These are phyloP conservation scores for Scutellaria barbata DNA, from an alignment of 257 asterid genomes.

Conservation along the genomic window DNA sequence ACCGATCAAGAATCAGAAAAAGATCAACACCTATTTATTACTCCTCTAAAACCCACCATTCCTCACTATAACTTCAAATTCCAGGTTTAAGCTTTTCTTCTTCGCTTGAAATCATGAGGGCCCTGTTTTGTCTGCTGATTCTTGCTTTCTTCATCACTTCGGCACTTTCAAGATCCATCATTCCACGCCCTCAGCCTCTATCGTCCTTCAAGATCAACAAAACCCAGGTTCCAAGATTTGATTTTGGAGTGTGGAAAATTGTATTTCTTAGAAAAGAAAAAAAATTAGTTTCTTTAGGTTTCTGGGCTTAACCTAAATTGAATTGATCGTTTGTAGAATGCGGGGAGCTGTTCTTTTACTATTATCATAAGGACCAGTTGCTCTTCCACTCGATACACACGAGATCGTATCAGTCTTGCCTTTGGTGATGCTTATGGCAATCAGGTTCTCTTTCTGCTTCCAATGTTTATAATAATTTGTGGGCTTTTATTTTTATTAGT, in stretches of 20 bases:
- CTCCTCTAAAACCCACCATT: background rate
- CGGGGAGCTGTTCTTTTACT: slow-evolving; percentile 61
- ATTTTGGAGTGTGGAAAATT: background rate
- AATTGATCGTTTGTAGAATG: slow-evolving; percentile 41
- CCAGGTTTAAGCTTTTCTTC: slow-evolving; percentile 1
- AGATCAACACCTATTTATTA: background rate
- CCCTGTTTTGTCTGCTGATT: slow-evolving; percentile 37
- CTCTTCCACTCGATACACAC: slow-evolving; percentile 66
- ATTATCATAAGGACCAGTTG: slow-evolving; percentile 86
- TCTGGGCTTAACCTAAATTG: background rate
- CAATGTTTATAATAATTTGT: background rate
- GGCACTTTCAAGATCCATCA: slow-evolving; percentile 47
- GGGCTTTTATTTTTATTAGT: background rate
- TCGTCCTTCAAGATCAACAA: slow-evolving; percentile 50
- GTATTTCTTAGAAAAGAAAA: too few species aligned
- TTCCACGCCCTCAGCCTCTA: slow-evolving; percentile 41
- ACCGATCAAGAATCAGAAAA: too few species aligned
- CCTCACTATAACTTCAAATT: slow-evolving; percentile 15
- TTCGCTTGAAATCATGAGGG: slow-evolving; percentile 26
- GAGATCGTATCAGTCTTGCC: slow-evolving; percentile 83
- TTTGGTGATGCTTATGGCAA: slow-evolving; percentile 97
- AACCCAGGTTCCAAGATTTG: slow-evolving; percentile 43
- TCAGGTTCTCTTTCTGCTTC: slow-evolving; percentile 61
- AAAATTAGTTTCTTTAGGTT: background rate
- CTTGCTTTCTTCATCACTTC: slow-evolving; percentile 29